These are phyloP conservation scores for Alternaria longipes DNA, from an alignment of 2,329 filamentous ascomycete species.

Conservation along the genomic window DNA sequence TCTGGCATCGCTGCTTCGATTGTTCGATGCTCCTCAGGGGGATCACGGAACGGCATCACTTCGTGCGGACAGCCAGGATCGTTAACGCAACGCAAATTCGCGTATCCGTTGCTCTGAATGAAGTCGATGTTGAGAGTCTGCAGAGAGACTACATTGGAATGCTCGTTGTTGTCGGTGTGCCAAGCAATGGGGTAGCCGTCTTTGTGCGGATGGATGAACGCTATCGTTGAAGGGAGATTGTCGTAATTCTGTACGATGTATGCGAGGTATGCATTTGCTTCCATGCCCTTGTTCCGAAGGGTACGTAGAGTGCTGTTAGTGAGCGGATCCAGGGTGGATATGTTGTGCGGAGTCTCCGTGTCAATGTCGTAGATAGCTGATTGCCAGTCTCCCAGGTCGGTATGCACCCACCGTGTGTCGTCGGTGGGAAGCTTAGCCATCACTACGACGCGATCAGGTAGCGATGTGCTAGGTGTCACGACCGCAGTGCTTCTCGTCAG, in stretches of 20 bases:
- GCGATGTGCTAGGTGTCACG: constrained; percentile 15
- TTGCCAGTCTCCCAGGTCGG: constrained; percentile 50
- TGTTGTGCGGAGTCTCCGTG: constrained; percentile 22
- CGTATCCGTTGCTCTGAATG: constrained; percentile 52
- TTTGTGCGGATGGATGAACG: constrained; percentile 31
- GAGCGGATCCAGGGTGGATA: constrained; percentile 27
- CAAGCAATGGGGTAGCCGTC: constrained; percentile 22
- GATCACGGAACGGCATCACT: constrained; percentile 47
- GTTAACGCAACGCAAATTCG: constrained; percentile 53
- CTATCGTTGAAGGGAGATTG: constrained; percentile 29
- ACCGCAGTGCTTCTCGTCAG: constrained; percentile 14
- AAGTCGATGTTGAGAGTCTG: constrained; percentile 47
- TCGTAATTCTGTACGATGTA: constrained; percentile 40
- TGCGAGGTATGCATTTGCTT: constrained; percentile 36
- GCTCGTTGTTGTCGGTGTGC: constrained; percentile 20
- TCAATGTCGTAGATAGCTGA: constrained; percentile 51
- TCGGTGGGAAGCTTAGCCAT: constrained; percentile 29
- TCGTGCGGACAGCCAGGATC: constrained; percentile 53
- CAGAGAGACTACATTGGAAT: constrained; percentile 14
- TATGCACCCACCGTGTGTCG: constrained; percentile 33
- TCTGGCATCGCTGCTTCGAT: constrained; percentile 25
- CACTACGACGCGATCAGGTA: constrained; percentile 29
- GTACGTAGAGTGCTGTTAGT: constrained; percentile 27
- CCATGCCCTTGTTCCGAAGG: constrained; percentile 33
- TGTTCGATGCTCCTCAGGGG: constrained; percentile 22